phyloP scores from a whole-genome alignment of 495 filamentous ascomycete genomes.

The Hypoxylon cercidicola region DNA sequence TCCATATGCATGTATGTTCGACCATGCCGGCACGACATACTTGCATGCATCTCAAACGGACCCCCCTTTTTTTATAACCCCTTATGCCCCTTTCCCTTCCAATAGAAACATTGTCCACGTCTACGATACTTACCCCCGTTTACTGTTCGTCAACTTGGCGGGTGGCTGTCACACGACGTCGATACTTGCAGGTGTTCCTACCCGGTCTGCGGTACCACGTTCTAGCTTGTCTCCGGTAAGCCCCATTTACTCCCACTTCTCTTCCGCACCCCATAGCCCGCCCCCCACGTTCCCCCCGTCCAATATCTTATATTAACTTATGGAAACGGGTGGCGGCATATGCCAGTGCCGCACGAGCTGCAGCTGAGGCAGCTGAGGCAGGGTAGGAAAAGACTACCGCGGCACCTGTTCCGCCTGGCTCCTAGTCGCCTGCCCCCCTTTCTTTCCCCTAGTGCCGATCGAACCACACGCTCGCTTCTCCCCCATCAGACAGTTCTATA shows the following conservation, averaged over 20 bases:
- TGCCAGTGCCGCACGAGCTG: conserved; percentile 27
- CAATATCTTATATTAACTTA: conserved; percentile 17
- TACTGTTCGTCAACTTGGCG: conserved; percentile 14
- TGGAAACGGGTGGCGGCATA: conserved; percentile 13
- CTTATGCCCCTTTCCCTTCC: not conserved
- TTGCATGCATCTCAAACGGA: conserved; percentile 19
- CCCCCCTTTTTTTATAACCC: not conserved
- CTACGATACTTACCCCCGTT: conserved; percentile 7
- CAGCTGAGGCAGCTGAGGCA: conserved; percentile 4
- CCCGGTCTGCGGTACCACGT: conserved; percentile 24
- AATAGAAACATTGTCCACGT: conserved; percentile 5
- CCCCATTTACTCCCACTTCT: not conserved
- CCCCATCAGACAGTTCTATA: no score
- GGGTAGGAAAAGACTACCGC: not conserved
- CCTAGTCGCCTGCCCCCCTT: conserved; percentile 8
- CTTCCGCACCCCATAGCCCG: not conserved
- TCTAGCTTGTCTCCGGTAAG: conserved; percentile 18
- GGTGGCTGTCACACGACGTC: conserved; percentile 25
- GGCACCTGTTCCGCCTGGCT: not conserved
- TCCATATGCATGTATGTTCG: conserved; percentile 31
- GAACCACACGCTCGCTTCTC: no score
- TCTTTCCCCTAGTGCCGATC: no score
- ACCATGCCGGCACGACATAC: conserved; percentile 19
- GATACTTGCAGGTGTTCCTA: conserved; percentile 22
- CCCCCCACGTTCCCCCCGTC: conserved; percentile 18